Conservation (phyloP, 257 asterid genomes). For the Solanum piurae region DNA sequence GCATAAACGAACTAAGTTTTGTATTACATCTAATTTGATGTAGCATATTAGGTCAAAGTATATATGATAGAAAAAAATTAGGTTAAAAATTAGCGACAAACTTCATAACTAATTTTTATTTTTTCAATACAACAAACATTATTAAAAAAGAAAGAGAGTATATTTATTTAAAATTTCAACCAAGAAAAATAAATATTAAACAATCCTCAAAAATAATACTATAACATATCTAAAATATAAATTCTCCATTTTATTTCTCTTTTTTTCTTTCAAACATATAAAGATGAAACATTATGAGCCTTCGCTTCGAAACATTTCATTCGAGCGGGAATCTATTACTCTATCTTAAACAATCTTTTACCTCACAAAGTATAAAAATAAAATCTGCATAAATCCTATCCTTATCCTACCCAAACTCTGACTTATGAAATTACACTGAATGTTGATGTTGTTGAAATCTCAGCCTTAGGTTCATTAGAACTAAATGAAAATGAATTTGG, state of each 20-base stretch:
- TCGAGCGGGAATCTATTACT: neutral
- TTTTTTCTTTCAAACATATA: neutral
- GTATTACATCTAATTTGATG: neutral
- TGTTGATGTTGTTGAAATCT: neutral
- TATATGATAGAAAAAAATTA: neutral
- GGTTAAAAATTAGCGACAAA: neutral
- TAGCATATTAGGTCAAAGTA: neutral
- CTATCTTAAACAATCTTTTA: neutral
- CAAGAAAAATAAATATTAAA: neutral
- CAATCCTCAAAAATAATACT: neutral
- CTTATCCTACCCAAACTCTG: neutral
- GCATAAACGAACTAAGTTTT: neutral
- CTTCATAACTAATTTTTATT: neutral
- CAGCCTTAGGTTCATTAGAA: constrained; percentile 14
- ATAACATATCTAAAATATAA: neutral
- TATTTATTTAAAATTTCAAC: neutral
- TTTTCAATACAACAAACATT: neutral
- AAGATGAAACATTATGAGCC: neutral
- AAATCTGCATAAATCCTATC: neutral
- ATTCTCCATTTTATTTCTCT: neutral
- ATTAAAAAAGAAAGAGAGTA: neutral
- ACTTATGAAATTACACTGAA: neutral
- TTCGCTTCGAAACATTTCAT: neutral
- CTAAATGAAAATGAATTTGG: constrained; percentile 22
- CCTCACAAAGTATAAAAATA: neutral